Base-by-base conservation (phyloP, 352 stramenopile genomes). In the Pythium scleroteichum region DNA sequence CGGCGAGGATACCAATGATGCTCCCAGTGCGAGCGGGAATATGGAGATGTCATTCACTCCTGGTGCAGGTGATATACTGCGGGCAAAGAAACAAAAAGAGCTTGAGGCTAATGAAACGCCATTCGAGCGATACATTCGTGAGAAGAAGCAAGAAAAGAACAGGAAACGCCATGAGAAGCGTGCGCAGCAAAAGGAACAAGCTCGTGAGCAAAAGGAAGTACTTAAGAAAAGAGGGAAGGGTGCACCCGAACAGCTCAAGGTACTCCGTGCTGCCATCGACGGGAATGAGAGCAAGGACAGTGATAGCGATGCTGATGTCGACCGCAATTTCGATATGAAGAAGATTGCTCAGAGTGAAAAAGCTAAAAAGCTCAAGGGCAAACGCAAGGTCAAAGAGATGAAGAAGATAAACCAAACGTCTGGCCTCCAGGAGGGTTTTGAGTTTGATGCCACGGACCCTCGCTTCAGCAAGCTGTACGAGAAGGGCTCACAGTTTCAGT, bases 141-240 rank as follows among this genome's bases (percentile, higher is more conserved):
- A 93, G 68, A 95, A 92, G 71, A 95, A 95, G 66, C 71, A 81
- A 51, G 72, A 93, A 56, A 93, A 93, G 68, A 95, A 95, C 68
- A 74, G 79, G 52, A 93, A 92, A 59, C 64, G 83, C 63, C 82
- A 92, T 56, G 82, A 93, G 14, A 95, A 95, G 63, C 78, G 82
- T 1, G 27, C 73, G 14, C 54, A 62, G 29, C 75, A 88, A 46
- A 93, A 95, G 70, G 55, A 79, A 48, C 68, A 79, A 19, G 75
- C 73, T 29, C 78, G 73, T 19, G 86, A 90, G 29, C 82, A 93
- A 57, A 74, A 82, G 20, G 78, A 84, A 17, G 56, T 90, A 33
- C 59, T 95, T 7, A 85, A 87, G 70, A 82, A 79, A 45, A 87
- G 84, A 58, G 79, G 78, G 23, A 71, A 68, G 33, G 67, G 60